Base-by-base conservation (phyloP, 2,329 filamentous ascomycete genomes). In the Bipolaris gigantea region DNA sequence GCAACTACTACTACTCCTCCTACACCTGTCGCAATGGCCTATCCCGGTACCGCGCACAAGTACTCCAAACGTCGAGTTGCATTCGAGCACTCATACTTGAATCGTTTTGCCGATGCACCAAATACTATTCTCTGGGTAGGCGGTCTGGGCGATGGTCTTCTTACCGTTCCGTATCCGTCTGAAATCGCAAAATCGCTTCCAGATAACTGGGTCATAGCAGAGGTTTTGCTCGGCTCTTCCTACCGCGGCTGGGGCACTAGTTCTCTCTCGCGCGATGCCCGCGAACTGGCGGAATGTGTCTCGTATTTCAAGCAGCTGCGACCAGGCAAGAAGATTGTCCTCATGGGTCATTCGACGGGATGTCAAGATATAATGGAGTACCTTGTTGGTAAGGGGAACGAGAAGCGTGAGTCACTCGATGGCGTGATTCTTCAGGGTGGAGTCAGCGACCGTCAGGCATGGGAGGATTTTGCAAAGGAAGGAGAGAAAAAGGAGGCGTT, bases 381-480 rank as follows among this genome's bases (percentile, higher is more conserved):
- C 60, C 68, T 87, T 1, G 59, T 69, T n/a, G 67, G 65, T 40
- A 65, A 57, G 27, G 74, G 50, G 1, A 4, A 18, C 11, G 43
- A 54, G 10, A 73, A 75, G 36, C 75, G 83, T 11, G 82, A 84
- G 0, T 76, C 53, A 0, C 76, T 96, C 1, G 85, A 94, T 55
- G 92, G 88, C 33, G 86, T 86, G 44, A 88, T 96, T 40, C 76
- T 96, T 50, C 92, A 96, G 72, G 90, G 88, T 0, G 86, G 89
- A 0, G 86, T 92, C 3, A 90, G 85, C 1, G 91, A 96, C 71
- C 81, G 90, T 27, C 88, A 95, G 70, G 83, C 81, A 0, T 70
- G 66, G 62, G 57, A 40, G 2, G 63, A 61, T 16, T 75, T 84
- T 50, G 62, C 48, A 56, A 38, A 46, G 71, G 45, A 77, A 73